phyloP scores from a whole-genome alignment of 176 grass and related monocot genomes.

The Oryza glaberrima region DNA sequence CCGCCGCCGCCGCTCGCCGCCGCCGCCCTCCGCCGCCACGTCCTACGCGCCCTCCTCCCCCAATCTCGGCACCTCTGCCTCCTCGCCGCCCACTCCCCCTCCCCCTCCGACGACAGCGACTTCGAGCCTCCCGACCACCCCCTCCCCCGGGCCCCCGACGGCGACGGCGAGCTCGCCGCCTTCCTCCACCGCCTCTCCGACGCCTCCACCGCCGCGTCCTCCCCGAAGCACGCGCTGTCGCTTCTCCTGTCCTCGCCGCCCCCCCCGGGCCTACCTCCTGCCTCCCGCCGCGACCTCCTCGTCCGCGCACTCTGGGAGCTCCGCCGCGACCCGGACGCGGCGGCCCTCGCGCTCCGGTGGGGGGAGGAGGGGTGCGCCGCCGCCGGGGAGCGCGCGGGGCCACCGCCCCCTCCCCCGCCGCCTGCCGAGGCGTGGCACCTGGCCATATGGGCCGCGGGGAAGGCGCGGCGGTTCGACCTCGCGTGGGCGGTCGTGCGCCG shows the following conservation, averaged over 20 bases:
- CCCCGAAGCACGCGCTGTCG: constrained; percentile 56
- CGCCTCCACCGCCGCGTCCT: constrained; percentile 55
- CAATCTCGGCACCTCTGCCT: background rate
- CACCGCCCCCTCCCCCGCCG: background rate
- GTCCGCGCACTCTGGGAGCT: constrained; percentile 77
- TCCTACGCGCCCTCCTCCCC: background rate
- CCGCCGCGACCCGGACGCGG: constrained; percentile 60
- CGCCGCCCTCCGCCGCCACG: constrained; percentile 5
- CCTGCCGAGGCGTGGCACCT: constrained; percentile 68
- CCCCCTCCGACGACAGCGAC: constrained; percentile 57
- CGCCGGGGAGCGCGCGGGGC: background rate
- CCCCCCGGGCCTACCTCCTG: background rate
- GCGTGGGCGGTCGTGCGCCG: constrained; percentile 66
- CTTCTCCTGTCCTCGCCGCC: constrained; percentile 46
- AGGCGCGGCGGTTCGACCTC: constrained; percentile 67
- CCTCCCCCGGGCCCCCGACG: background rate
- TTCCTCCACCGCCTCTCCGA: constrained; percentile 65
- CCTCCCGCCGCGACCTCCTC: constrained; percentile 41
- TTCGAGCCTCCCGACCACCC: constrained; percentile 48
- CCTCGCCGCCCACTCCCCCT: background rate
- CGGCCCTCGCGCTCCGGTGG: constrained; percentile 58
- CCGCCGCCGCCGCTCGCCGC: constrained; percentile 37
- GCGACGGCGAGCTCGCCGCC: constrained; percentile 54
- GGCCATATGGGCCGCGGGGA: constrained; percentile 64
- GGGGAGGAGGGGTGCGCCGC: constrained; percentile 45